Base-by-base conservation (phyloP, 1,284 basidiomycete genomes). In the Ganoderma sinense region DNA sequence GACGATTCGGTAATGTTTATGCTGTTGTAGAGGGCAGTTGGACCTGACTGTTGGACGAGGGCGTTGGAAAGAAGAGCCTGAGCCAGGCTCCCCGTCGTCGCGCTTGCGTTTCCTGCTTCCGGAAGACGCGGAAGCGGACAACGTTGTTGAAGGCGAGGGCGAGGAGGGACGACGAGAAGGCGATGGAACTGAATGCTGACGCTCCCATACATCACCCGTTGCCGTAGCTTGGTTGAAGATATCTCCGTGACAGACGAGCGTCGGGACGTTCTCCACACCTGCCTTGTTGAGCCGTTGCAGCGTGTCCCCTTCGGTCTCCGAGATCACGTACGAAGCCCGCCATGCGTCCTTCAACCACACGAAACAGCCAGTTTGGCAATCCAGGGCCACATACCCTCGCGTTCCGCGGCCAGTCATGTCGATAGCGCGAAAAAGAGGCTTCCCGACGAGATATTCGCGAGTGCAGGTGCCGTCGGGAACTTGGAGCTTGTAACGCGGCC, bases 1-100 rank as follows among this genome's bases (percentile, higher is more conserved):
- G 14, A 68, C 64, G 16, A 68, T 23, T 18, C 71, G 68, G 39
- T 72, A 68, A 48, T 72, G 71, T 10, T 31, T 16, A 39, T 66
- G 65, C 10, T 62, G 36, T 26, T 65, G 59, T 3, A 69, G 26
- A 3, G 45, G 65, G 29, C 58, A 56, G 16, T 56, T 16, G 2
- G 31, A 33, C 26, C 6, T 16, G 3, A 16, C 14, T 8, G 26
- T 56, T 20, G 31, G 14, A 31, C 16, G 6, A 10, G 13, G 26
- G 51, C 0, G 51, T 5, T 11, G 23, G 13, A 29, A 14, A 2
- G 23, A 29, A 11, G 11, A 11, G 1, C 8, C 36, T 39, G 23
- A 13, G 14, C 10, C 13, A 16, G 51, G 51, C 13, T 4, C 26
- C 51, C 4, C 51, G 5, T 26, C 26, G 8, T 53, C 23, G 13